phyloP scores from a whole-genome alignment of 345 rosid species.

The Durio zibethinus region DNA sequence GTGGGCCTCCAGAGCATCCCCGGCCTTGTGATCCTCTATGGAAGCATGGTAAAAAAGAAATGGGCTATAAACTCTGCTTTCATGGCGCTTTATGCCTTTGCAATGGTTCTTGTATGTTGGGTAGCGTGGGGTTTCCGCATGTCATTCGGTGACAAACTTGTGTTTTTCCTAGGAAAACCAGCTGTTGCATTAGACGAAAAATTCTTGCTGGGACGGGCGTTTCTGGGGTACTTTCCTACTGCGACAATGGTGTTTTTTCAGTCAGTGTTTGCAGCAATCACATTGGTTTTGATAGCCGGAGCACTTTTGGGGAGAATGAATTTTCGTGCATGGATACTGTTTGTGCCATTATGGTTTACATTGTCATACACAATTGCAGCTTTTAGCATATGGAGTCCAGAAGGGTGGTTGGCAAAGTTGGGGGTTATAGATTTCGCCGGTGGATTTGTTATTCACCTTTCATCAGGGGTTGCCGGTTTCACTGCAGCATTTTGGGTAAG shows the following conservation, averaged over 20 bases:
- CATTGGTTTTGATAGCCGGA: conserved; percentile 45
- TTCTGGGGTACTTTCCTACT: conserved; percentile 31
- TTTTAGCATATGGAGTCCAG: conserved; percentile 44
- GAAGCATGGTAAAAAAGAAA: conserved; percentile 41
- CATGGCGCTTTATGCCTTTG: conserved; percentile 54
- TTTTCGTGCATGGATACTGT: conserved; percentile 46
- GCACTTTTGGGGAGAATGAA: conserved; percentile 52
- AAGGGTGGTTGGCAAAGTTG: conserved; percentile 46
- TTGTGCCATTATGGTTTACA: conserved; percentile 50
- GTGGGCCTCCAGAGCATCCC: conserved; percentile 47
- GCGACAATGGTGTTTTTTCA: conserved; percentile 56
- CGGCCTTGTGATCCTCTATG: conserved; percentile 48
- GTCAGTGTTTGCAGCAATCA: conserved; percentile 38
- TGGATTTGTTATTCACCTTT: conserved; percentile 52
- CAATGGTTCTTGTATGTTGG: conserved; percentile 44
- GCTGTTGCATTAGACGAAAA: conserved; percentile 36
- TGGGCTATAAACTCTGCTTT: conserved; percentile 59
- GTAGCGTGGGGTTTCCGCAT: conserved; percentile 50
- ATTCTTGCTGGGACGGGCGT: conserved; percentile 34
- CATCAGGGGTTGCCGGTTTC: conserved; percentile 51
- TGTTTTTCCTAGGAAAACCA: conserved; percentile 37
- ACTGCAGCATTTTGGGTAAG: conserved; percentile 53
- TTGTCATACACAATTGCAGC: conserved; percentile 39
- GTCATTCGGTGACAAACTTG: conserved; percentile 46
- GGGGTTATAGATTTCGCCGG: conserved; percentile 53